Evolutionary conservation across 768 basidiomycete species (phyloP), one percentile per base, ranked within the genome.

Genomic region (Rhizopogon rudus): DNA sequence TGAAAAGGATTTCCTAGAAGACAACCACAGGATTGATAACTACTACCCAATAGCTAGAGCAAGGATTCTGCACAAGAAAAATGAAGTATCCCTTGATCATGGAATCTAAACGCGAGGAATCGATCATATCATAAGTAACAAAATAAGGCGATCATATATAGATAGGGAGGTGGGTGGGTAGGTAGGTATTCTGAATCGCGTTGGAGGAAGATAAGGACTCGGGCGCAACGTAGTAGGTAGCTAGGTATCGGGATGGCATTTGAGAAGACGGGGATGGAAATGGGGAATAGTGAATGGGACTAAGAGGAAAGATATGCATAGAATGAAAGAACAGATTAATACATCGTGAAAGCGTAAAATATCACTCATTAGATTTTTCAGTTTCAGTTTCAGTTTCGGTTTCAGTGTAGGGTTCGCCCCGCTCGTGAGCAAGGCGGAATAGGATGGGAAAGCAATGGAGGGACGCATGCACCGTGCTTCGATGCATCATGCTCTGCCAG

Each of bases 401-500:
- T 2, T 20, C 20, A 2, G 25, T 25, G 25, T 3, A 1, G 16
- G n/a, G 1, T 20, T 20, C 3, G 31, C 16, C 17, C 6, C 31
- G 17, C 6, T 8, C 20, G 20, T 20, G 13, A 5, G 12, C 14
- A 22, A 22, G 17, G 46, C 20, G 13, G 33, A 33, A 35, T 41
- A 7, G 17, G 40, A 17, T 9, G 4, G 17, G 10, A 7, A 33
- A 33, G 31, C 8, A 33, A 33, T 7, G 8, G 6, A 42, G n/a
- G 22, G 39, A 42, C 2, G 10, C 51, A 42, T 52, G 29, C 20
- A 14, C 17, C 8, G 22, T 3, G 3, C 25, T 31, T 7, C 31
- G 8, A 33, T 6, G 25, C 13, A 6, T 69, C 56, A 72, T 22
- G 55, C 69, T 20, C 31, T 61, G 5, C 62, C 63, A 28, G 67